Conservation (phyloP, 306 rosid species). For the Inga leiocalycina region DNA sequence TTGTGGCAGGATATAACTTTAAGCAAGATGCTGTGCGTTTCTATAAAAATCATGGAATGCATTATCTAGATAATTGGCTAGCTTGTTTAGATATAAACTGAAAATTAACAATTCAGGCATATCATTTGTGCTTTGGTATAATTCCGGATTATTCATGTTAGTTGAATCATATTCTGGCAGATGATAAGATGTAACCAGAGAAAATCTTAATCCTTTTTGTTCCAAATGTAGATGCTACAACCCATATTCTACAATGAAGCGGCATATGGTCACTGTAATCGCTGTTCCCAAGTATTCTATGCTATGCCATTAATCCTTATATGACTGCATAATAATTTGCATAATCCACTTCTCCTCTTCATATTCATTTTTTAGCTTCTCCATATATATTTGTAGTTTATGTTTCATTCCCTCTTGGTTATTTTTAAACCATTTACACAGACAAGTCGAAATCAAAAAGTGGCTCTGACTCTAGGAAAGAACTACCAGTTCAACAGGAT, state of each 20-base stretch:
- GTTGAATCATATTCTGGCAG: slow-evolving; percentile 18
- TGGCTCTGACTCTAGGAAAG: slow-evolving; percentile 81
- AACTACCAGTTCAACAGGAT: slow-evolving; percentile 70
- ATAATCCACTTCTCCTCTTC: slow-evolving; percentile 7
- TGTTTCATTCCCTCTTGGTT: slow-evolving; percentile 4
- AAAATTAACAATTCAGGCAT: slow-evolving; percentile 8
- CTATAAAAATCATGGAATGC: slow-evolving; percentile 27
- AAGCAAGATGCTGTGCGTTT: slow-evolving; percentile 3
- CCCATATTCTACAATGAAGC: slow-evolving; percentile 15
- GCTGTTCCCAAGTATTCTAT: slow-evolving; percentile 18
- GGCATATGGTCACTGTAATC: not conserved
- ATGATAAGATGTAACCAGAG: slow-evolving; percentile 3
- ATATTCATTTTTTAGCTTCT: slow-evolving; percentile 19
- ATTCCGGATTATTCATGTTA: slow-evolving; percentile 20
- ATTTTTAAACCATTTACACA: slow-evolving; percentile 32
- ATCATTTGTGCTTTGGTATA: not conserved
- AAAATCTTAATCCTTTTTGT: slow-evolving; percentile 28
- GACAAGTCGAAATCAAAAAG: slow-evolving; percentile 76
- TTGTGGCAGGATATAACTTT: not conserved
- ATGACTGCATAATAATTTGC: slow-evolving; percentile 24
- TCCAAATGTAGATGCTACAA: slow-evolving; percentile 7
- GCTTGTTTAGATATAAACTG: slow-evolving; percentile 33
- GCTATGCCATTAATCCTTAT: not conserved
- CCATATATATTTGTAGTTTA: not conserved
- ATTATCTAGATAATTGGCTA: slow-evolving; percentile 14